Percentiles rank a stretch among this genome's conserved stretches.
phyloP scores from a whole-genome alignment of 2,329 filamentous ascomycete genomes.

The Pseudonectria buxi region DNA sequence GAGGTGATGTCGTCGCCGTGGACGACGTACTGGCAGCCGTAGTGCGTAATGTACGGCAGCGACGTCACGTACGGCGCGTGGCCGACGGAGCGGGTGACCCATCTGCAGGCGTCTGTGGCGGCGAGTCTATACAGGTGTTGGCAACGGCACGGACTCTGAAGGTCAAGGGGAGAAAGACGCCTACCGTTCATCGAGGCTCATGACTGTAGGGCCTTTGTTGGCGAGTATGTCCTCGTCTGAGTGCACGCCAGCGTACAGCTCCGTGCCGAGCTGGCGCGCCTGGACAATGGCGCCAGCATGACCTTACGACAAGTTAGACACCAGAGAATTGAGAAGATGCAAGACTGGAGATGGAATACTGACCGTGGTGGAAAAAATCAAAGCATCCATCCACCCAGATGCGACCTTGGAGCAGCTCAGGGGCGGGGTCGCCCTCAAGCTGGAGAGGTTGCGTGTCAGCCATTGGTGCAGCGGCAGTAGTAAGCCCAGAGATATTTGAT shows the following conservation, averaged over 20 bases:
- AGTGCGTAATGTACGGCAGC: slow-evolving; percentile 89
- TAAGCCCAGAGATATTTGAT: slow-evolving; percentile 5
- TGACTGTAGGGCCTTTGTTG: slow-evolving; percentile 97
- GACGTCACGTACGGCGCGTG: slow-evolving; percentile 91
- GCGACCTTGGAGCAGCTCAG: slow-evolving; percentile 57
- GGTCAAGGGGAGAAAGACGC: slow-evolving; percentile 15
- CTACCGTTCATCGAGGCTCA: slow-evolving; percentile 82
- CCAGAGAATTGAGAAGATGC: neutral
- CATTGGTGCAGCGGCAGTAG: neutral
- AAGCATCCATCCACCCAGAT: slow-evolving; percentile 99
- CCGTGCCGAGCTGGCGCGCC: slow-evolving; percentile 80
- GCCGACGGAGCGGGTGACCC: slow-evolving; percentile 79
- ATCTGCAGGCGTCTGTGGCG: slow-evolving; percentile 90
- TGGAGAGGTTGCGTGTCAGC: slow-evolving; percentile 11
- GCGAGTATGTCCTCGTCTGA: slow-evolving; percentile 92
- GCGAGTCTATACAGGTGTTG: slow-evolving; percentile 52
- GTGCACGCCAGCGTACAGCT: slow-evolving; percentile 88
- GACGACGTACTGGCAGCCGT: slow-evolving; percentile 91
- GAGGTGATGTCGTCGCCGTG: slow-evolving; percentile 97
- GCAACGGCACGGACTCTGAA: neutral
- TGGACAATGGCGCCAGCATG: slow-evolving; percentile 97
- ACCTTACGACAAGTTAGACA: no score
- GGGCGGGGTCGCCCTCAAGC: slow-evolving; percentile 40
- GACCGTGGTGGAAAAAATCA: slow-evolving; percentile 97
- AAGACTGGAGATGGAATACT: slow-evolving; percentile 12